Conservation (phyloP, 1,284 basidiomycete species). For the Cystobasidium pallidum region DNA sequence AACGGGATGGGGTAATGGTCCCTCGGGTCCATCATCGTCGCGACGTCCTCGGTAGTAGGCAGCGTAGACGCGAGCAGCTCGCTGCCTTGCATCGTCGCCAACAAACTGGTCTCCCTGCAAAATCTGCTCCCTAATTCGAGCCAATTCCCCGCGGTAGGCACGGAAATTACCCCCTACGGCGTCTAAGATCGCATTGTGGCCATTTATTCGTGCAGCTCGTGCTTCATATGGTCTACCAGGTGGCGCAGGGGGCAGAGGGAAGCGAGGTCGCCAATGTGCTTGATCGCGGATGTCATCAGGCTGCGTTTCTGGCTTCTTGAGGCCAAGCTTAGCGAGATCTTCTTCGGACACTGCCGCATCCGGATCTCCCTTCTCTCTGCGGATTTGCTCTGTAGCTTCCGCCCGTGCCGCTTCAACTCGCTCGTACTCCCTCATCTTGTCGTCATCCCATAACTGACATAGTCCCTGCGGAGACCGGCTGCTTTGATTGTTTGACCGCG, state of each 20-base stretch:
- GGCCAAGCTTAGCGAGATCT: slow-evolving; percentile 46
- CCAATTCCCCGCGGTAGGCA: neutral
- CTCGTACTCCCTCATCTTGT: slow-evolving; percentile 41
- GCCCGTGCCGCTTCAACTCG: slow-evolving; percentile 49
- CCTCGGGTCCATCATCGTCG: neutral
- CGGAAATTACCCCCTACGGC: neutral
- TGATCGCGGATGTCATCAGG: neutral
- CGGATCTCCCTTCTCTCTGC: slow-evolving; percentile 29
- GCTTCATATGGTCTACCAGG: neutral
- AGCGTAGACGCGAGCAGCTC: neutral
- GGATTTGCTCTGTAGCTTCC: slow-evolving; percentile 41
- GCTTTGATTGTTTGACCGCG: neutral
- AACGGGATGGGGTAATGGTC: neutral
- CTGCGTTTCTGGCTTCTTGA: slow-evolving; percentile 17
- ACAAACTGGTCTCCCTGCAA: neutral
- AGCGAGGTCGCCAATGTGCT: neutral
- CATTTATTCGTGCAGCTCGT: neutral
- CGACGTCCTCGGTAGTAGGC: neutral
- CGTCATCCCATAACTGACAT: slow-evolving; percentile 49
- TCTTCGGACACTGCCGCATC: slow-evolving; percentile 35
- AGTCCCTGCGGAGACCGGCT: too few relatives aligned
- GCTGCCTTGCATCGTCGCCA: neutral
- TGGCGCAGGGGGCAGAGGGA: neutral
- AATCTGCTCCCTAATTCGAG: neutral
- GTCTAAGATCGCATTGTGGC: neutral